Conservation (phyloP, 495 filamentous ascomycete species). For the Trichoderma gamsii region DNA sequence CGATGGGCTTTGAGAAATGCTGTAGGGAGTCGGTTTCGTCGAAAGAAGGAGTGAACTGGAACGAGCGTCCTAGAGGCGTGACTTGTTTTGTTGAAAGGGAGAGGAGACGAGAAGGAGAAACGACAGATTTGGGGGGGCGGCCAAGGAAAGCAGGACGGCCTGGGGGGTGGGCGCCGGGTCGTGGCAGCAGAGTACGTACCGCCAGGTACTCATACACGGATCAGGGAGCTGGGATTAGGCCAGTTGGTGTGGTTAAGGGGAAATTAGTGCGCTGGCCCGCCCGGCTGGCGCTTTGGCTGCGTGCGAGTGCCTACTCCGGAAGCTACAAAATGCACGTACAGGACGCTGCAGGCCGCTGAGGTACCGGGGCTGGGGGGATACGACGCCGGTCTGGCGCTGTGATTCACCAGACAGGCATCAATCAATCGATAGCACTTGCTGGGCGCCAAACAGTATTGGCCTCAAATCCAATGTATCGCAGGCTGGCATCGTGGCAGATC, state of each 20-base stretch:
- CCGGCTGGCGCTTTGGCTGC: neutral
- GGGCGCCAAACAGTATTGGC: too few species aligned
- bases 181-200: conserved; percentile 2
- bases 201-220: neutral
- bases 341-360: neutral
- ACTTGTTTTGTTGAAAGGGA: conserved; percentile 17
- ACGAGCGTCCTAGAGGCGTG: conserved; percentile 17
- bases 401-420: too few species aligned
- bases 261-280: conserved; percentile 11
- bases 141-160: neutral
- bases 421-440: too few species aligned
- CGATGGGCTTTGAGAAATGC: conserved; percentile 12
- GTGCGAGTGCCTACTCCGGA: neutral
- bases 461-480: too few species aligned
- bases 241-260: conserved; percentile 14
- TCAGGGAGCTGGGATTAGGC: conserved; percentile 11
- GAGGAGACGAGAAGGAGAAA: conserved; percentile 15
- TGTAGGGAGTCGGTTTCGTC: conserved; percentile 5
- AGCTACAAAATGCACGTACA: neutral
- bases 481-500: too few species aligned
- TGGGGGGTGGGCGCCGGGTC: neutral
- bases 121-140: conserved; percentile 5
- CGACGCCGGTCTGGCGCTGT: neutral
- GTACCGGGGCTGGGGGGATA: neutral
- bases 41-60: conserved; percentile 14